phyloP scores from a whole-genome alignment of 2,329 filamentous ascomycete species.

The Massarina eburnea region DNA sequence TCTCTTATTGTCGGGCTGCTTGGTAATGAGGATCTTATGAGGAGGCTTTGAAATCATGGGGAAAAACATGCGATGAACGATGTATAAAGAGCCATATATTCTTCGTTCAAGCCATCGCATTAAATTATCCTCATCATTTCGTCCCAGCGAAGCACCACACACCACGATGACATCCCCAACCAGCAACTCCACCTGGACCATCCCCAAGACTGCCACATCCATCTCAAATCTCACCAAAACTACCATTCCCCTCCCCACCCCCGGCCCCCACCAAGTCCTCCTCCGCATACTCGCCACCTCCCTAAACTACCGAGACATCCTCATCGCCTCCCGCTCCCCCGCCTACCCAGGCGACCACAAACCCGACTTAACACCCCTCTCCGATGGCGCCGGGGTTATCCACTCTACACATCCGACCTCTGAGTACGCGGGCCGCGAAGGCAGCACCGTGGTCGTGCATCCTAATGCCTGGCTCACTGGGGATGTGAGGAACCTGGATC shows the following conservation, averaged over 20 bases:
- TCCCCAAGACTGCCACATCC: slow-evolving; percentile 3
- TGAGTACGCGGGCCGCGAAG: slow-evolving; percentile 8
- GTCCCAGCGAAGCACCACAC: too few species aligned
- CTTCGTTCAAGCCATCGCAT: too few species aligned
- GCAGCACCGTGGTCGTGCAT: slow-evolving; percentile 10
- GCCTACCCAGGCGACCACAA: slow-evolving; percentile 17
- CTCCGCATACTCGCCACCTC: slow-evolving; percentile 6
- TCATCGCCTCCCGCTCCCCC: slow-evolving; percentile 13
- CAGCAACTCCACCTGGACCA: slow-evolving; percentile 7
- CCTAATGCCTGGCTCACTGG: slow-evolving; percentile 13
- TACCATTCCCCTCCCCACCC: slow-evolving; percentile 2
- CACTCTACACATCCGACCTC: slow-evolving; percentile 5
- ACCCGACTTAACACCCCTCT: slow-evolving; percentile 16
- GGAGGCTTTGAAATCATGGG: neutral
- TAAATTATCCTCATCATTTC: too few species aligned
- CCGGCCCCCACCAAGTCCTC: slow-evolving; percentile 10
- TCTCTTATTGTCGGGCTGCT: too few species aligned
- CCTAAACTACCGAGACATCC: slow-evolving; percentile 14
- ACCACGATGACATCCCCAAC: neutral
- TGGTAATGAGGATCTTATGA: too few species aligned
- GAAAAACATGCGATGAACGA: too few species aligned
- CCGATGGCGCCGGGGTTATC: slow-evolving; percentile 24
- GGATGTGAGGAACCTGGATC: slow-evolving; percentile 11
- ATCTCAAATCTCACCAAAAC: slow-evolving; percentile 4
- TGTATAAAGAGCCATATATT: neutral